Base-by-base conservation (phyloP, 352 stramenopile species). In the Phytophthora fragariaefolia region DNA sequence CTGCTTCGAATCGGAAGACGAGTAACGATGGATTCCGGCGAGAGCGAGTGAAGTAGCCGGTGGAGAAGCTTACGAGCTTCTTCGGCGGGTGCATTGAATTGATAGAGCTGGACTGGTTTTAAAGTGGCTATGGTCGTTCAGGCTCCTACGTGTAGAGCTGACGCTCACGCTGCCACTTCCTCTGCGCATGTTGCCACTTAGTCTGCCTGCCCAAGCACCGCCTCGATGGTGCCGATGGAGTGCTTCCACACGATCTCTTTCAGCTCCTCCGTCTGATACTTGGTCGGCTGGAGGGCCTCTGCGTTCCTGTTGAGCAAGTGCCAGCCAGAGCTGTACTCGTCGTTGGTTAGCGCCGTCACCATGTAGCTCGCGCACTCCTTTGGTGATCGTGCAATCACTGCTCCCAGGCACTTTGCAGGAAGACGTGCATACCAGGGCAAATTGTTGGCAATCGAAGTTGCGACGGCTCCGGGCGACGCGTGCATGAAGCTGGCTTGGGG, bases 201-300 rank as follows among this genome's bases (percentile, higher is more conserved):
- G 8, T 34, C 28, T 28, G 20, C 20, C 49, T 67, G 26, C 30
- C 55, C 22, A 9, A 68, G 50, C n/a, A 69, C 50, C 6, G 28
- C 26, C 13, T 73, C 38, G 22, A 65, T 69, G 6, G 53, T 69
- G 12, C 27, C 50, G 1, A 61, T 36, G 1, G 52, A 57, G 46
- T 73, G 66, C 17, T 69, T 65, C 53, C 66, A 69, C 38, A 73
- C 66, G 15, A 69, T 56, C 2, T 73, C 59, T 38, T 69, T 73
- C 30, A 73, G 22, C 17, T 73, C 52, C 1, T 73, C 18, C 36
- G 52, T 64, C 43, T 73, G 65, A 23, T 64, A 69, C 27, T 60
- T 60, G 45, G 65, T 69, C 51, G 49, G 40, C 23, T 61, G 36
- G 7, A 69, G 22, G 1, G 22, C 18, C 22, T 66, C 28, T 27